A percentile compares a stretch with the other conserved stretches of the same genome.
These are phyloP conservation scores for Stramenopiles sp. DNA, from an alignment of 352 stramenopile genomes.

Conservation along the genomic window DNA sequence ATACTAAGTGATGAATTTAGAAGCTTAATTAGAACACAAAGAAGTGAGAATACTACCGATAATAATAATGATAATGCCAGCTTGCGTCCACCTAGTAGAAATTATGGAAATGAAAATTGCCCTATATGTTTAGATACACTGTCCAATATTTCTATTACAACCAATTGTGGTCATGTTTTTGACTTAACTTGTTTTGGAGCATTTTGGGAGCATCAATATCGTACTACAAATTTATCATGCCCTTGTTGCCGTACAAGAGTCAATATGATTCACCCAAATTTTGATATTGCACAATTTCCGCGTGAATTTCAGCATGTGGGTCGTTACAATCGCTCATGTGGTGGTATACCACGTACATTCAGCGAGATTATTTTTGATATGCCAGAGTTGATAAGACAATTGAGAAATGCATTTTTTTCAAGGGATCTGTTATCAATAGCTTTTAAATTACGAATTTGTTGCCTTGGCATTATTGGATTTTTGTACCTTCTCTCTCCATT, in stretches of 20 bases:
- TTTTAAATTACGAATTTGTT: neutral
- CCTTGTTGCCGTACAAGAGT: neutral
- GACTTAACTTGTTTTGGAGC: neutral
- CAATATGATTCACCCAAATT: neutral
- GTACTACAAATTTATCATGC: neutral
- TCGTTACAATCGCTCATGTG: neutral
- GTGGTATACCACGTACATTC: neutral
- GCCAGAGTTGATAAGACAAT: neutral
- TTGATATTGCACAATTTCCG: neutral
- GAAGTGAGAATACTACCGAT: no score
- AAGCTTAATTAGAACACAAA: neutral
- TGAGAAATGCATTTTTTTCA: neutral
- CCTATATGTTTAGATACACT: neutral
- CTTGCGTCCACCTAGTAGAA: neutral
- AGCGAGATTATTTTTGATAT: neutral
- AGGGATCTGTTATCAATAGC: neutral
- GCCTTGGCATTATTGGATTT: neutral
- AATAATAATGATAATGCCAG: no score
- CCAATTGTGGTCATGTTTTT: neutral
- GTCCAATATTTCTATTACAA: neutral
- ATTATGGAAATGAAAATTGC: neutral
- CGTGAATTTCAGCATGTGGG: neutral
- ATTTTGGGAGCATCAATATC: neutral
- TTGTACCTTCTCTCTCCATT: neutral
- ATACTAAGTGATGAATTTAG: neutral